phyloP scores from a whole-genome alignment of 2,329 filamentous ascomycete species.

The Coccinonectria pachysandricola region DNA sequence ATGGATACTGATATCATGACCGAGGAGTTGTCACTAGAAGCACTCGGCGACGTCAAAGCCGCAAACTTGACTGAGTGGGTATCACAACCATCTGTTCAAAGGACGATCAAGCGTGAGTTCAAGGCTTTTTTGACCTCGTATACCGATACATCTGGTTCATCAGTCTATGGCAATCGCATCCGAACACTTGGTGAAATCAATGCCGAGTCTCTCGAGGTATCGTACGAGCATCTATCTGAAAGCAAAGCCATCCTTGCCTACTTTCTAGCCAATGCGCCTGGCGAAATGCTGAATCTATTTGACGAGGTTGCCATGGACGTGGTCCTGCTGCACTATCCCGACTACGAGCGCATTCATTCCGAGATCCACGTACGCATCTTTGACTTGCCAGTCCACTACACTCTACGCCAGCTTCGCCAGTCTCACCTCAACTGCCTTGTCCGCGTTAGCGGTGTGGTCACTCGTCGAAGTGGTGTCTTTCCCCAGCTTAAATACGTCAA shows the following conservation, averaged over 20 bases:
- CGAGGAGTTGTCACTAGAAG: constrained; percentile 86
- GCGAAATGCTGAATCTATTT: constrained; percentile 93
- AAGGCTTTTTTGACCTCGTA: constrained; percentile 95
- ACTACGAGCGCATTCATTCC: constrained; percentile 94
- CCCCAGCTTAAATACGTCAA: constrained; percentile 98
- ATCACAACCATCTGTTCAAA: constrained; percentile 76
- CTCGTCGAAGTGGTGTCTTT: constrained; percentile 87
- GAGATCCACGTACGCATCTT: constrained; percentile 97
- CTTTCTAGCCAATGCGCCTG: constrained; percentile 88
- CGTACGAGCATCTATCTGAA: constrained; percentile 81
- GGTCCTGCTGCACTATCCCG: constrained; percentile 88
- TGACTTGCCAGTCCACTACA: constrained; percentile 89
- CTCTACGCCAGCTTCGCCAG: constrained; percentile 86
- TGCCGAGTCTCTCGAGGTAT: constrained; percentile 90
- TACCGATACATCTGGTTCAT: constrained; percentile 77
- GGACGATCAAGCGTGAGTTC: constrained; percentile 92
- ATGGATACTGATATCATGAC: constrained; percentile 93
- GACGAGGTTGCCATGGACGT: constrained; percentile 96
- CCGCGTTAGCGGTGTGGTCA: constrained; percentile 89
- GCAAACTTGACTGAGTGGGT: constrained; percentile 94
- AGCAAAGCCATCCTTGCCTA: constrained; percentile 92
- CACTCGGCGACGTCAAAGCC: constrained; percentile 85
- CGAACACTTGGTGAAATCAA: constrained; percentile 95
- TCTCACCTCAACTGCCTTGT: constrained; percentile 93
- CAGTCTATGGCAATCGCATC: constrained; percentile 91